Evolutionary conservation across 805 yeast species (phyloP).

Genomic region (Candida jianshihensis): DNA sequence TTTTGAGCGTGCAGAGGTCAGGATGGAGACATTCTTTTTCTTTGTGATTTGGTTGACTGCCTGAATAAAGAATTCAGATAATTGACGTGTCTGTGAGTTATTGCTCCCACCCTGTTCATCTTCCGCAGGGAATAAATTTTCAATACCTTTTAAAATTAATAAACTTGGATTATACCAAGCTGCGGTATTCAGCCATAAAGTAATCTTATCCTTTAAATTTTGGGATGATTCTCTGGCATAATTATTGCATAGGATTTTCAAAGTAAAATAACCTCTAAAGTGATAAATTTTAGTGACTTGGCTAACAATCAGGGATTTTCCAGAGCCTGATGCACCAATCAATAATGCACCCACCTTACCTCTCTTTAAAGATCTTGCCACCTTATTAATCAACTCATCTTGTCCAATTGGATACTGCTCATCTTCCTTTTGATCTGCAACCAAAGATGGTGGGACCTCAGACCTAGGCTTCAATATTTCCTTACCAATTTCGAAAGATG

Average conservation of each 20-base stretch:
- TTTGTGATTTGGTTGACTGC: constrained; percentile 33
- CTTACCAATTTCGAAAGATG: constrained; percentile 42
- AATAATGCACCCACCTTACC: constrained; percentile 52
- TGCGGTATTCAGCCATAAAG: constrained; percentile 40
- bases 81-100: constrained; percentile 52
- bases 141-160: constrained; percentile 71
- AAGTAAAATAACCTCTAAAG: constrained; percentile 34
- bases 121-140: constrained; percentile 64
- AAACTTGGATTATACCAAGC: constrained; percentile 78
- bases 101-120: constrained; percentile 42
- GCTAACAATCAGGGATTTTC: constrained; percentile 56
- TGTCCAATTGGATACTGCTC: constrained; percentile 46
- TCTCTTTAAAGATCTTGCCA: constrained; percentile 34
- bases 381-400: constrained; percentile 34
- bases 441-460: constrained; percentile 10
- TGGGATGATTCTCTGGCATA: constrained; percentile 48
- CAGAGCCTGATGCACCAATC: constrained; percentile 75
- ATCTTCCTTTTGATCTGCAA: background rate
- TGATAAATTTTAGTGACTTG: constrained; percentile 33
- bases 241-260: constrained; percentile 48
- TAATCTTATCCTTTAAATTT: constrained; percentile 36
- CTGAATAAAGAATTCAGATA: constrained; percentile 53
- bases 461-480: constrained; percentile 27
- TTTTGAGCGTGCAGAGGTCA: constrained; percentile 59
- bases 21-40: constrained; percentile 42